A percentile compares a stretch with the other conserved stretches of the same genome.
These are phyloP conservation scores for Sphagnum fallax DNA, from an alignment of 228 moss, liverwort and hornwort species.

Conservation along the genomic window DNA sequence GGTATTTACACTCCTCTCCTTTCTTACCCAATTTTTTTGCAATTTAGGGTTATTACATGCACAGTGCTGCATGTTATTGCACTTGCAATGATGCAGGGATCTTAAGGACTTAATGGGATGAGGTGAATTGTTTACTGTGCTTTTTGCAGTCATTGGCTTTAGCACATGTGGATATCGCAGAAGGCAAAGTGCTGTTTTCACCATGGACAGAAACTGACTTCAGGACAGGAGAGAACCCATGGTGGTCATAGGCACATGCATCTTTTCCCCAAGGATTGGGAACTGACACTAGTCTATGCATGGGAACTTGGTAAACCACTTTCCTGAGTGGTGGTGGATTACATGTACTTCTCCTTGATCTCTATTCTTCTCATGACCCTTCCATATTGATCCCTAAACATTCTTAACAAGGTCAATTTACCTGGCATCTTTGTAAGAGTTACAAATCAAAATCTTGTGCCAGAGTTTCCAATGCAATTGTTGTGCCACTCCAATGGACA, in stretches of 20 bases:
- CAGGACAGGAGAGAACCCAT: conserved; percentile 69
- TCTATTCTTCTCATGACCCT: no score
- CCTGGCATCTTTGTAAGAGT: no score
- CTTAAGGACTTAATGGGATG: neutral
- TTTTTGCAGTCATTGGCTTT: conserved; percentile 53
- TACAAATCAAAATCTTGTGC: no score
- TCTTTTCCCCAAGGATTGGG: neutral
- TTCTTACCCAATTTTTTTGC: neutral
- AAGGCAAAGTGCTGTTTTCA: conserved; percentile 62
- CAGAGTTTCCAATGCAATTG: no score
- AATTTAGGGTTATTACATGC: neutral
- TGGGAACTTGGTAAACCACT: no score
- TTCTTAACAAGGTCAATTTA: no score
- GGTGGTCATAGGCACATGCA: conserved; percentile 71
- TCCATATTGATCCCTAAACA: no score
- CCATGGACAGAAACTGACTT: conserved; percentile 75
- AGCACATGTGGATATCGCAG: conserved; percentile 70
- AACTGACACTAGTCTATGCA: no score
- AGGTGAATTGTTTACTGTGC: neutral
- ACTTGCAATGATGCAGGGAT: neutral
- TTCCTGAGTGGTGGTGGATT: no score
- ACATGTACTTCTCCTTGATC: no score
- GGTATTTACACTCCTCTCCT: neutral
- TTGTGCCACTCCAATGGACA: no score
- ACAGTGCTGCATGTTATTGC: neutral